Percentiles rank a stretch among this genome's conserved stretches.
These are phyloP conservation scores for Fusarium mundagurra DNA, from an alignment of 2,329 filamentous ascomycete species.

Conservation along the genomic window DNA sequence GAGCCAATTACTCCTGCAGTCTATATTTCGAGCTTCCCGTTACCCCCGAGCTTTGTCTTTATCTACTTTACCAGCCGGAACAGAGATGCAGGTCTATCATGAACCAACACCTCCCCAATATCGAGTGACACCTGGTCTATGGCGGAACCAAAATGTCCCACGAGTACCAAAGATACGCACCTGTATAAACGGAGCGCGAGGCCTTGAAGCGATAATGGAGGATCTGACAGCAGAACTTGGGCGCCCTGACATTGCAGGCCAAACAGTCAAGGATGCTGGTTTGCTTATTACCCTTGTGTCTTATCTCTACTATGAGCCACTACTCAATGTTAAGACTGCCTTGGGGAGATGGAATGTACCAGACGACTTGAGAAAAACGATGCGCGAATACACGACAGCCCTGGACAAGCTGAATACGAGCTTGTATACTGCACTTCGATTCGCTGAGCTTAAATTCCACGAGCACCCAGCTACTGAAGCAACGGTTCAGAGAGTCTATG, in stretches of 20 bases:
- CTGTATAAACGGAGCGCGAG: too few species aligned
- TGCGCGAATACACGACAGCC: too few species aligned
- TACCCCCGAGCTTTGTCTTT: not conserved
- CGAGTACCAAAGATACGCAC: too few species aligned
- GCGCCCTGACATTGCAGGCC: not conserved
- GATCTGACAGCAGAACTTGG: not conserved
- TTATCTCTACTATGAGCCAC: not conserved
- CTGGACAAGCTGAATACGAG: not conserved
- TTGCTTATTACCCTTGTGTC: not conserved
- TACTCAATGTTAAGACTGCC: too few species aligned
- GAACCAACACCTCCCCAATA: not conserved
- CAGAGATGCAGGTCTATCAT: not conserved
- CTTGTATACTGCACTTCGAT: fast-evolving
- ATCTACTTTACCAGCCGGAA: not conserved
- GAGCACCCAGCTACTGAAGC: too few species aligned
- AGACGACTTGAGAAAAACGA: too few species aligned
- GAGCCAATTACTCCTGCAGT: not conserved
- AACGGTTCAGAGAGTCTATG: not conserved
- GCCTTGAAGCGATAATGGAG: not conserved
- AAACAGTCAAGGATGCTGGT: not conserved
- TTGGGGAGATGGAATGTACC: too few species aligned
- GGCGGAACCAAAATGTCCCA: not conserved
- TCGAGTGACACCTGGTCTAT: not conserved
- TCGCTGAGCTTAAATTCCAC: not conserved
- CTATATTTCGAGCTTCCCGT: too few species aligned